Percentiles rank a stretch among this genome's conserved stretches.
phyloP scores from a whole-genome alignment of 176 grass and related monocot species.

The Phoenix roebelenii region DNA sequence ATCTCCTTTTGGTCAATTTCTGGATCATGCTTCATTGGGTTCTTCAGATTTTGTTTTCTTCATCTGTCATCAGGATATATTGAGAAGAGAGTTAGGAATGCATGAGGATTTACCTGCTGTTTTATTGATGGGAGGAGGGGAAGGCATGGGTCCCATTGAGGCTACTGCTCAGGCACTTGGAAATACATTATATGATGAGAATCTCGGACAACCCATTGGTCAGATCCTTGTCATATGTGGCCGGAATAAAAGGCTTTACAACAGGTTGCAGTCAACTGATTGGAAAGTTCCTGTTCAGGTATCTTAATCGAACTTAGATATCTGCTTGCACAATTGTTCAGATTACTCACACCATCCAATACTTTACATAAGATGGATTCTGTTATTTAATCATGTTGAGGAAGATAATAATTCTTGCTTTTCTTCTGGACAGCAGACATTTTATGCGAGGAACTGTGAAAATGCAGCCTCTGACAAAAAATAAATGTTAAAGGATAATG shows the following conservation, averaged over 20 bases:
- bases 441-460: no score
- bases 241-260: slow-evolving; percentile 73
- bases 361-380: no score
- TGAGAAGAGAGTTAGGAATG: slow-evolving; percentile 82
- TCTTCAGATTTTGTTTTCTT: neutral
- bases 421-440: no score
- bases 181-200: slow-evolving; percentile 65
- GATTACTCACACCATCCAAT: neutral
- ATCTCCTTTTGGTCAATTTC: neutral
- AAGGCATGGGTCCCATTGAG: slow-evolving; percentile 99
- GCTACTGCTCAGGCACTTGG: slow-evolving; percentile 73
- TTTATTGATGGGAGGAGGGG: slow-evolving; percentile 91
- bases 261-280: slow-evolving; percentile 57
- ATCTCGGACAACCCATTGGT: slow-evolving; percentile 46
- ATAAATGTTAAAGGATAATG: no score
- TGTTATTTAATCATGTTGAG: no score
- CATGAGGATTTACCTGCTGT: slow-evolving; percentile 83
- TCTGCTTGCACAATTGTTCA: slow-evolving; percentile 8
- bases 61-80: slow-evolving; percentile 55
- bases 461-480: no score
- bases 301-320: slow-evolving; percentile 8
- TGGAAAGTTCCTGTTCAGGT: slow-evolving; percentile 95
- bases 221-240: slow-evolving; percentile 96
- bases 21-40: neutral
- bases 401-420: no score